Conservation (phyloP, 2,329 filamentous ascomycete species). For the Trichophyton rubrum region DNA sequence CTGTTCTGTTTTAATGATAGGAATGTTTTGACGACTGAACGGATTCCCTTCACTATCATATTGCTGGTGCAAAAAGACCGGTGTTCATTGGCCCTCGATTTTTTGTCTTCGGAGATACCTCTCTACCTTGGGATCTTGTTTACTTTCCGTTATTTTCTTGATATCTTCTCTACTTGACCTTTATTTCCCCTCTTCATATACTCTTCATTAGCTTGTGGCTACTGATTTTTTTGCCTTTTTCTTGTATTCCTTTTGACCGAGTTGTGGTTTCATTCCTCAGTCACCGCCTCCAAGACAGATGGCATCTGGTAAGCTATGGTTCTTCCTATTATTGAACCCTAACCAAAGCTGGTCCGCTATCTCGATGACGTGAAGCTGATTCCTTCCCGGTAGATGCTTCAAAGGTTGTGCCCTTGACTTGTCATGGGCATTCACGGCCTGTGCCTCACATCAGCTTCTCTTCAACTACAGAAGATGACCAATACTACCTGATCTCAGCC, state of each 20-base stretch:
- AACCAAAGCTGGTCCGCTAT: neutral
- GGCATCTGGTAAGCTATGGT: constrained; percentile 5
- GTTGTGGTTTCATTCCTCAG: neutral
- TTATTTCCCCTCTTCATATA: neutral
- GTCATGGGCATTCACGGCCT: constrained; percentile 84
- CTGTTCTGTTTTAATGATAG: constrained; percentile 21
- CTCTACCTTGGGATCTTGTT: neutral
- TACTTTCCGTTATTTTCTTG: neutral
- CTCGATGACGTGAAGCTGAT: neutral
- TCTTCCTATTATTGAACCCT: neutral
- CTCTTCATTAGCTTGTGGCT: neutral
- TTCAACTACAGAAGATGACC: constrained; percentile 63
- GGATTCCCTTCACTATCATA: constrained; percentile 9
- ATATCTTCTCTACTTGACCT: neutral
- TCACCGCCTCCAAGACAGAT: neutral
- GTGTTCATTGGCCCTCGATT: constrained; percentile 3
- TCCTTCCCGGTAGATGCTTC: constrained; percentile 10
- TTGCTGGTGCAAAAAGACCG: constrained; percentile 7
- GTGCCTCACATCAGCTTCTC: constrained; percentile 90
- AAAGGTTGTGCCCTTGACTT: constrained; percentile 63
- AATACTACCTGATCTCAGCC: constrained; percentile 85
- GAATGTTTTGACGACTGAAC: constrained; percentile 25
- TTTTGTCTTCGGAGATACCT: constrained; percentile 1
- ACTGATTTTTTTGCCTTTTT: constrained; percentile 1
- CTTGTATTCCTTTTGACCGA: neutral